A percentile compares a stretch with the other conserved stretches of the same genome.
phyloP scores from a whole-genome alignment of 176 grass and related monocot genomes.

The Carex scoparia region DNA sequence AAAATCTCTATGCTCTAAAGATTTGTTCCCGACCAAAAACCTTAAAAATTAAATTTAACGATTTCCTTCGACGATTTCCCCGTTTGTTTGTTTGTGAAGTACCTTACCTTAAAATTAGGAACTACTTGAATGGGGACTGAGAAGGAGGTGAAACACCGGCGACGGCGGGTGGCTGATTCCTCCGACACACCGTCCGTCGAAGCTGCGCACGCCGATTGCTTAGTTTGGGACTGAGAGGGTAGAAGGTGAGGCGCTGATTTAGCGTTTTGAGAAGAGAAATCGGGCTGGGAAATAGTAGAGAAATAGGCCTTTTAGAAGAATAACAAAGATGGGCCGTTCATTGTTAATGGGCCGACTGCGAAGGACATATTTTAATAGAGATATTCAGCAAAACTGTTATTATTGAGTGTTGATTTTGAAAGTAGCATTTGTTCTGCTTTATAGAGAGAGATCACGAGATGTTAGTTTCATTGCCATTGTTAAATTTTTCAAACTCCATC shows the following conservation, averaged over 20 bases:
- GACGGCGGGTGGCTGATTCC: neutral
- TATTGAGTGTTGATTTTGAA: too few species aligned
- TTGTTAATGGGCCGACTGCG: neutral
- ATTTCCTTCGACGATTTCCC: neutral
- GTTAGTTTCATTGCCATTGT: too few species aligned
- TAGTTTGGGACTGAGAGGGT: neutral
- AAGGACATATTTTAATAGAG: neutral
- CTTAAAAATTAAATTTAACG: neutral
- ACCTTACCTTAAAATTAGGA: neutral
- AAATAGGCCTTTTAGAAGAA: neutral
- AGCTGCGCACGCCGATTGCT: neutral
- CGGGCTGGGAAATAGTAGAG: neutral
- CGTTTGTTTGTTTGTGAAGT: neutral
- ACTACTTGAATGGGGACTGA: neutral
- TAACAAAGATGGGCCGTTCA: neutral
- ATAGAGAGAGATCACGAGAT: too few species aligned
- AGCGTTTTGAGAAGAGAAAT: neutral
- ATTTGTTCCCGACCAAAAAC: neutral
- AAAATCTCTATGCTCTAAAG: neutral
- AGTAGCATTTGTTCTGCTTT: too few species aligned
- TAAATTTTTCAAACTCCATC: too few species aligned
- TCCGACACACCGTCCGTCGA: neutral
- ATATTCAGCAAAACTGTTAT: too few species aligned
- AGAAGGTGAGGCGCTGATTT: neutral
- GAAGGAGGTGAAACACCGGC: neutral